Conservation (phyloP, 2,329 filamentous ascomycete species). For the Daldinia sp. region DNA sequence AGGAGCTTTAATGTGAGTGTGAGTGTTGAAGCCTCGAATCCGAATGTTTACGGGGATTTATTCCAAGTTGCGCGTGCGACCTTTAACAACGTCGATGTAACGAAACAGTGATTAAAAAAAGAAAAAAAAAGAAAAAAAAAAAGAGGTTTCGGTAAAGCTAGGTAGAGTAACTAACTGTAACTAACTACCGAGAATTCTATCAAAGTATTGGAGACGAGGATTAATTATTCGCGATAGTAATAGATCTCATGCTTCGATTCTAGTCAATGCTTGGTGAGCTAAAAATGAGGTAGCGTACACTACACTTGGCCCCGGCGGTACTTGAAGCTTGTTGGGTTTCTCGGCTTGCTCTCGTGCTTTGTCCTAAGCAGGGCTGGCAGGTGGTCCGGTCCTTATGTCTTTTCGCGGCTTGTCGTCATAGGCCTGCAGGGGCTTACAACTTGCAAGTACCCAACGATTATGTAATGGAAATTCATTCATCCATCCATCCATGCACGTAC, state of each 20-base stretch:
- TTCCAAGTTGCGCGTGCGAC: not conserved
- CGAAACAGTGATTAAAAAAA: not conserved
- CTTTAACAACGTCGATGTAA: not conserved
- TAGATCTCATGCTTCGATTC: slow-evolving; percentile 2
- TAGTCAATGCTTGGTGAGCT: slow-evolving; percentile 3
- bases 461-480: too few relatives aligned
- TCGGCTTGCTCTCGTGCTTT: not conserved
- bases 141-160: too few relatives aligned
- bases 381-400: too few relatives aligned
- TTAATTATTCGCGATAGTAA: slow-evolving; percentile 14
- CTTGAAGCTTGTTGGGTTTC: slow-evolving; percentile 20
- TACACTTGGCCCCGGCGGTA: slow-evolving; percentile 5
- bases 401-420: slow-evolving; percentile 21
- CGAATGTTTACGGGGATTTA: not conserved
- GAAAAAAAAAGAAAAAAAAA: not conserved
- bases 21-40: not conserved
- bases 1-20: not conserved
- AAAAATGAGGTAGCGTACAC: slow-evolving; percentile 1
- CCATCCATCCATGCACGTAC: not conserved
- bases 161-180: too few relatives aligned
- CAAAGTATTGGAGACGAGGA: not conserved
- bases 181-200: not conserved
- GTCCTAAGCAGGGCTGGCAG: too few relatives aligned
- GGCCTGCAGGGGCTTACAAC: slow-evolving; percentile 6
- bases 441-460: not conserved